A percentile compares a stretch with the other conserved stretches of the same genome.
These are phyloP conservation scores for Mucor sp. DNA, from an alignment of 371 early-diverging fungal species.

Conservation along the genomic window DNA sequence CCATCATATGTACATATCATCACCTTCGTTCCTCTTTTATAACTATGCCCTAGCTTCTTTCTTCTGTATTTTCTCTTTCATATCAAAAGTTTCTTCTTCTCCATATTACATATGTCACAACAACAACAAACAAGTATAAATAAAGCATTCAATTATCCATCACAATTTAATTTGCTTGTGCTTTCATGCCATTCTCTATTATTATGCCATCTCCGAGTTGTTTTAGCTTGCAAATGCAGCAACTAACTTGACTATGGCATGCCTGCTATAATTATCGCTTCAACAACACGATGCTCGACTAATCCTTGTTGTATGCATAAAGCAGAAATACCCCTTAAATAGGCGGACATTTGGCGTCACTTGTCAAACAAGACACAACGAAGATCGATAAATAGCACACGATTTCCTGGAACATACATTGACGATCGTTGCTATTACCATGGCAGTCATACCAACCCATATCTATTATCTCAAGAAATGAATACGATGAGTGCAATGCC, in stretches of 20 bases:
- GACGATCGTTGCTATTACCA: too few species aligned
- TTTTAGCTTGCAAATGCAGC: background rate
- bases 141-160: background rate
- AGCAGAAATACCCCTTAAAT: background rate
- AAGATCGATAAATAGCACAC: background rate
- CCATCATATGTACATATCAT: background rate
- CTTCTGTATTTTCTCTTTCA: background rate
- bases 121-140: background rate
- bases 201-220: background rate
- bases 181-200: background rate
- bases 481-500: background rate
- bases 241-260: too few species aligned
- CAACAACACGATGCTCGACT: background rate
- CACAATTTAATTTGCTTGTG: background rate
- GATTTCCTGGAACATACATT: background rate
- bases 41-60: background rate
- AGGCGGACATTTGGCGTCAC: constrained; percentile 2
- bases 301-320: background rate
- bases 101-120: background rate
- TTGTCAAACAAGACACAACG: background rate
- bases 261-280: background rate
- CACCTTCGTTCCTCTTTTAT: background rate
- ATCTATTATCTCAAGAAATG: background rate
- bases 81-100: background rate
- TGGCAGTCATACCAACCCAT: too few species aligned